Conservation (phyloP, 371 early-diverging fungal genomes). For the Lichtheimia ramosa region DNA sequence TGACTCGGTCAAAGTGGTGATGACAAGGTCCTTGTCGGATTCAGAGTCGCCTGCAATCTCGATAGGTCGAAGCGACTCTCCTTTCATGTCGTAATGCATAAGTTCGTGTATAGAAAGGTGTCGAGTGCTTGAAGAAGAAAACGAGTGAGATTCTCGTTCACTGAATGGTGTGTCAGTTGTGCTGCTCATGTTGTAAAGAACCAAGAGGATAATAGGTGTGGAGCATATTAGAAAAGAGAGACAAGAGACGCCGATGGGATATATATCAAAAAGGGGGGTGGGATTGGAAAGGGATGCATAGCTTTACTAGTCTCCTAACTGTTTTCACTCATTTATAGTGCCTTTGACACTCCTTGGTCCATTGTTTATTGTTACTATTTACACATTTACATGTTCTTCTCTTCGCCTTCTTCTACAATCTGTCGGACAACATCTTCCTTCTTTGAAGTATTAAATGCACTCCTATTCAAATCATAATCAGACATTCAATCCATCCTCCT, state of each 20-base stretch:
- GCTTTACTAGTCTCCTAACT: no score
- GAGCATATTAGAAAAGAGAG: neutral
- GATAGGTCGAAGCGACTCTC: neutral
- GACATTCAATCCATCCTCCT: neutral
- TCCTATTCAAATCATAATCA: constrained; percentile 12
- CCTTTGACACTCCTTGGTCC: neutral
- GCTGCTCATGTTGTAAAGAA: neutral
- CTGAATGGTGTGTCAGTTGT: neutral
- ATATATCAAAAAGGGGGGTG: constrained; percentile 1
- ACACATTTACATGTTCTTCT: constrained; percentile 21
- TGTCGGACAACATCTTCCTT: constrained; percentile 19
- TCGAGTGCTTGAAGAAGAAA: constrained; percentile 5
- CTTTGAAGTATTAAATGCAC: constrained; percentile 23
- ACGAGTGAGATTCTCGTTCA: neutral
- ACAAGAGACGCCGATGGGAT: constrained; percentile 1
- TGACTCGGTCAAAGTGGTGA: constrained; percentile 37
- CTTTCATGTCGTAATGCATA: constrained; percentile 11
- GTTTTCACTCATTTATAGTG: neutral
- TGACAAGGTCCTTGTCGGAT: constrained; percentile 44
- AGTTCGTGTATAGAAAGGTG: neutral
- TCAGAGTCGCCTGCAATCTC: constrained; percentile 12
- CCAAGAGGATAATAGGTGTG: constrained; percentile 3
- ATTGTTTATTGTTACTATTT: neutral
- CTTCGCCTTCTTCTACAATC: constrained; percentile 20
- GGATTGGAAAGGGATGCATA: neutral